phyloP scores from a whole-genome alignment of 805 yeast species.

The Suhomyces faveliae region DNA sequence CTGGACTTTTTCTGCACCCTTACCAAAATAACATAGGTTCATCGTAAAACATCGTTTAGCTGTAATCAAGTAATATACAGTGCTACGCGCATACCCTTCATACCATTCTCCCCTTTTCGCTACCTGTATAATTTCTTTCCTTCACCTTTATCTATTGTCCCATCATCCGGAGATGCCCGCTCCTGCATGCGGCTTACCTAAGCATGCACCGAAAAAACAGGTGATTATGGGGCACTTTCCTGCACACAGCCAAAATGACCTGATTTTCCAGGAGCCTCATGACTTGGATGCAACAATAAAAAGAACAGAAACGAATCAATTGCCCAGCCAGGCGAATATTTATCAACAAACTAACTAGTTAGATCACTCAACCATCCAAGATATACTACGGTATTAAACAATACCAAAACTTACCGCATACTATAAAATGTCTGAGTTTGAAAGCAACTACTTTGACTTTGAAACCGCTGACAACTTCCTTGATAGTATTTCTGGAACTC shows the following conservation, averaged over 20 bases:
- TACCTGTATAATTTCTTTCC: background rate
- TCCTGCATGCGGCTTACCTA: slow-evolving; percentile 3
- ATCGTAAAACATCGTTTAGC: too few species aligned
- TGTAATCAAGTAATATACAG: background rate
- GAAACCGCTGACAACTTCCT: slow-evolving; percentile 31
- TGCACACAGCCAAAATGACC: slow-evolving; percentile 9
- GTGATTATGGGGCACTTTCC: slow-evolving; percentile 1
- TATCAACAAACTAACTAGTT: background rate
- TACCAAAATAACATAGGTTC: too few species aligned
- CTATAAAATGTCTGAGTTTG: slow-evolving; percentile 14
- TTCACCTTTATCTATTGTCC: too few species aligned
- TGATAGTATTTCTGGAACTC: slow-evolving; percentile 26
- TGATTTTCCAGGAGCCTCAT: slow-evolving; percentile 6
- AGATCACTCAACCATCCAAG: background rate
- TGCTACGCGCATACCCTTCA: background rate
- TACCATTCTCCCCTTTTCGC: background rate
- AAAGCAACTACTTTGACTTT: slow-evolving; percentile 19
- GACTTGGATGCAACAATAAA: slow-evolving; percentile 1
- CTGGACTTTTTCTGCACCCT: slow-evolving; percentile 1
- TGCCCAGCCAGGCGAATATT: background rate
- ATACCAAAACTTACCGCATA: background rate
- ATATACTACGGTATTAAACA: background rate
- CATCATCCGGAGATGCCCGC: background rate
- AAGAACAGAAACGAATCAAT: background rate
- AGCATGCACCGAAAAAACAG: background rate